Conservation (phyloP, 1,284 basidiomycete genomes). For the Entoloma clypeatum region DNA sequence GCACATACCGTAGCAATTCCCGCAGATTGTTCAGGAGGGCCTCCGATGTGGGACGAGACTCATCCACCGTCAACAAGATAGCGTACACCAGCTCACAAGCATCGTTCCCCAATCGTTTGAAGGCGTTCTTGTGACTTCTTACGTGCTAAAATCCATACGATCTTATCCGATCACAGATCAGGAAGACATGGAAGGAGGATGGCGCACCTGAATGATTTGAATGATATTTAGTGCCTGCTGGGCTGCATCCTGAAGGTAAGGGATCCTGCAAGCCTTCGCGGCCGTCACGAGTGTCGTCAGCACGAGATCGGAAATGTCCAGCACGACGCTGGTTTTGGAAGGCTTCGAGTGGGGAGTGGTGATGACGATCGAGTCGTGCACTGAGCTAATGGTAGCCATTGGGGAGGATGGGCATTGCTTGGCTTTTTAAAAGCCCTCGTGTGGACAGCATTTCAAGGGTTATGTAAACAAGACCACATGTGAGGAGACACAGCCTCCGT, state of each 20-base stretch:
- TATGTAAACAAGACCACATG: too few species aligned
- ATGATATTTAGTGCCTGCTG: constrained; percentile 7
- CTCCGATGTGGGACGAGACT: background rate
- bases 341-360: too few species aligned
- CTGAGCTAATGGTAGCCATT: too few species aligned
- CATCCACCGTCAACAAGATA: background rate
- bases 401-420: too few species aligned
- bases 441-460: too few species aligned
- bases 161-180: background rate
- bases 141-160: constrained; percentile 1
- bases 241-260: constrained; percentile 6
- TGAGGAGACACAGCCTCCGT: too few species aligned
- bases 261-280: background rate
- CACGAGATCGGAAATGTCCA: constrained; percentile 5
- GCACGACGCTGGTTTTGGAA: too few species aligned
- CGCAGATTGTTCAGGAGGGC: constrained; percentile 1
- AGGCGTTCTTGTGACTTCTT: constrained; percentile 7
- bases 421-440: too few species aligned
- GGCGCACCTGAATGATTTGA: constrained; percentile 10
- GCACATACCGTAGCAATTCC: background rate
- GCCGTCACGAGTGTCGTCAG: constrained; percentile 6
- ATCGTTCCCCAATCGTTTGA: constrained; percentile 9
- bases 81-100: constrained; percentile 13
- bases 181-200: background rate
- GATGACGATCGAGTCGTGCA: too few species aligned